Evolutionary conservation across 192 early-diverging fungal genomes (phyloP), one percentile per base, ranked within the genome.

Genomic region (Umbelopsis sp.): DNA sequence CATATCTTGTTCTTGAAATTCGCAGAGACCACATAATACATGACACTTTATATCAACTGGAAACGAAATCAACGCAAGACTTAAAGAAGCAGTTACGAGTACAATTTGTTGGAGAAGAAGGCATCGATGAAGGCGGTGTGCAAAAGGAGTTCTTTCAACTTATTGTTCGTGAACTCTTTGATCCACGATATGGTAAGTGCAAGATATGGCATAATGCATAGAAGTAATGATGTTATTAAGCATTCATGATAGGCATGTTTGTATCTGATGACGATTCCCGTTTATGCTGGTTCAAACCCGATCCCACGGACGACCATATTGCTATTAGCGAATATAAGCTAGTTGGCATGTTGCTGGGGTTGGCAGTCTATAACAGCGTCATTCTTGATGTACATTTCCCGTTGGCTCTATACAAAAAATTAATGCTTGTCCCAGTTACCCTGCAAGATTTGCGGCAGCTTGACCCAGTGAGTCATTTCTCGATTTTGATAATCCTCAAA

Each of bases 141-240:
- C 93, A 93, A 66, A 96, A 96, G 72, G 96, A 97, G 81, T 97
- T 95, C 81, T 95, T 97, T 71, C 90, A 93, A 64, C 84, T 96
- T 25, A 88, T 96, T 16, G 91, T 96, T 48, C 86, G 93, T 65
- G 93, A 96, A 44, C 83, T 97, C 22, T 95, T 95, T 80, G 91
- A 93, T 69, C 82, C 85, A 10, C 89, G 92, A 71, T 97, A 93
- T 75, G 94, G 89, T 64, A 84, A 83, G 20, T 50, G 3, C 27
- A 44, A 35, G 21, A 53, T 70, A 33, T 50, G 18, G n/a, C 20
- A 37, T 18, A 23, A 27, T 22, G 16, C 2, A 4, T 2, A 8
- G 6, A 46, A 15, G 1, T n/a, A 67, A 67, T 15, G 11, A 16
- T 20, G 1, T 47, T 49, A 45, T 20, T 18, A 46, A 44, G 3